phyloP scores from a whole-genome alignment of 768 basidiomycete species.

The Serendipita vermifera region DNA sequence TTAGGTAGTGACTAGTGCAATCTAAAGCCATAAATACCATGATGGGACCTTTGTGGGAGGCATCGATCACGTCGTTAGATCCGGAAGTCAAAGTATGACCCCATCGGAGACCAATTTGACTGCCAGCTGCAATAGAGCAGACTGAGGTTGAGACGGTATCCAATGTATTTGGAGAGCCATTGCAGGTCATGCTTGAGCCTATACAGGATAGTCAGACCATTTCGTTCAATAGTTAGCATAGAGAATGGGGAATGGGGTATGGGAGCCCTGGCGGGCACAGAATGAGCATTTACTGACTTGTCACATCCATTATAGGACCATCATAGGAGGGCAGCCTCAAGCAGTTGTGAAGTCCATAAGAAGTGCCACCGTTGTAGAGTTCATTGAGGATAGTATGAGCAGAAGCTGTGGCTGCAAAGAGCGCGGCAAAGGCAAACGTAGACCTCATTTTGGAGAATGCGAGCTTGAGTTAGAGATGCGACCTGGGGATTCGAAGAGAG shows the following conservation, averaged over 20 bases:
- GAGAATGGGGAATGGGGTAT: too few species aligned
- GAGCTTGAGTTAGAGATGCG: too few species aligned
- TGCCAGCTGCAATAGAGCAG: slow-evolving; percentile 7
- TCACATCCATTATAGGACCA: too few species aligned
- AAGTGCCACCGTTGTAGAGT: background rate
- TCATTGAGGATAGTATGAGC: background rate
- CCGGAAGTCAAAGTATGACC: slow-evolving; percentile 7
- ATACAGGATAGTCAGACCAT: too few species aligned
- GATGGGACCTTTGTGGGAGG: background rate
- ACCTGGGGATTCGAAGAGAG: too few species aligned
- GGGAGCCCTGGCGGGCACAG: too few species aligned
- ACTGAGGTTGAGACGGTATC: slow-evolving; percentile 3
- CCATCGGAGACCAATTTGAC: slow-evolving; percentile 4
- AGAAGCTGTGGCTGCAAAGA: background rate
- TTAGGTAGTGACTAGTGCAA: background rate
- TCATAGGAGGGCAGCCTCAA: too few species aligned
- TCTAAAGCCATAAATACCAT: background rate
- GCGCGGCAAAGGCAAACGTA: background rate
- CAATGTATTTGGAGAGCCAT: slow-evolving; percentile 5
- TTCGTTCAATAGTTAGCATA: too few species aligned
- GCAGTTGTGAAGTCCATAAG: background rate
- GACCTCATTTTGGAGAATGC: too few species aligned
- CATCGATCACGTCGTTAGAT: slow-evolving; percentile 1
- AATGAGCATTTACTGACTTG: too few species aligned
- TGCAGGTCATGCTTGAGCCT: slow-evolving; percentile 5